These are phyloP conservation scores for Besnoitia besnoiti DNA, from an alignment of 169 alveolate species.

Conservation along the genomic window DNA sequence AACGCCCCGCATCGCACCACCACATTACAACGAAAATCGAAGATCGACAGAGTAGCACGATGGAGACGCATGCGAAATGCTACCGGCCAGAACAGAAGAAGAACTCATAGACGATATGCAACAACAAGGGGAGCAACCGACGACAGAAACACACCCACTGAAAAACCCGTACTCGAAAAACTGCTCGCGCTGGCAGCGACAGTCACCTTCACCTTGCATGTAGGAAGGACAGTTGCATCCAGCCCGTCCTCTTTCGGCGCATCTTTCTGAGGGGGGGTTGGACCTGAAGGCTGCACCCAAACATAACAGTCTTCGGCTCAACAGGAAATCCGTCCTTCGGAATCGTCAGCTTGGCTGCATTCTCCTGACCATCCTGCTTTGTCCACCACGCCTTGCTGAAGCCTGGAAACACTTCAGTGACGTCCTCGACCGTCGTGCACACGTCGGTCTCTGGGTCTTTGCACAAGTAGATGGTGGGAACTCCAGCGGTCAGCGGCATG, in stretches of 20 bases:
- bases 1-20: no score
- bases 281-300: background rate
- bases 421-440: background rate
- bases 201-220: background rate
- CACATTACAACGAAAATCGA: no score
- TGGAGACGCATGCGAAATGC: no score
- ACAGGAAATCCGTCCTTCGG: constrained; percentile 9
- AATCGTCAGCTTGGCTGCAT: background rate
- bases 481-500: background rate
- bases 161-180: no score
- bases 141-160: background rate
- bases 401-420: background rate
- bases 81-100: no score
- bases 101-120: no score
- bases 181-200: background rate
- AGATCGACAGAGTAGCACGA: no score
- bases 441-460: background rate
- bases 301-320: background rate
- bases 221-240: background rate
- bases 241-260: background rate
- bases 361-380: background rate
- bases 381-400: background rate
- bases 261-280: no score
- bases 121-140: background rate
- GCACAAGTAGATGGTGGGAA: background rate